phyloP scores from a whole-genome alignment of 2,329 filamentous ascomycete species.

The Apiospora pterosperma region DNA sequence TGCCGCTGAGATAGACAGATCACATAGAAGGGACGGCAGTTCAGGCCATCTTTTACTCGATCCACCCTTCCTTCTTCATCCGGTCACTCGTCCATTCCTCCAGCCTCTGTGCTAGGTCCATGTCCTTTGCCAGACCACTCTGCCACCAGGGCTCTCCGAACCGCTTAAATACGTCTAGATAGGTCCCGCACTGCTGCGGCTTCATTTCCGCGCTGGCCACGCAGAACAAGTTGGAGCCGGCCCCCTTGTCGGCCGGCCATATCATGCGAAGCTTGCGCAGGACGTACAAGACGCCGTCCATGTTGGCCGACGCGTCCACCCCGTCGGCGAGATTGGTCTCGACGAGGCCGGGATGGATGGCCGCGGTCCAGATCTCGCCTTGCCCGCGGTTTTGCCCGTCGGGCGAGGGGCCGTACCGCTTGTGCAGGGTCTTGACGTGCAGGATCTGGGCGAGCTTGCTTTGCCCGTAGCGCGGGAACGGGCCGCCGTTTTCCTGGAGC shows the following conservation, averaged over 20 bases:
- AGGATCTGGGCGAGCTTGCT: slow-evolving; percentile 43
- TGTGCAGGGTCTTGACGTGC: slow-evolving; percentile 32
- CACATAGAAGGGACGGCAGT: too few species aligned
- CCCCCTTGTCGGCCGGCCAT: slow-evolving; percentile 27
- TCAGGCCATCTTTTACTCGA: too few species aligned
- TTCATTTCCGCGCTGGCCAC: slow-evolving; percentile 33
- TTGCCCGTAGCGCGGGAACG: slow-evolving; percentile 38
- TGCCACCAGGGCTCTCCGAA: slow-evolving; percentile 29
- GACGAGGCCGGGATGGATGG: slow-evolving; percentile 37
- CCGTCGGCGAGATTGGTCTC: slow-evolving; percentile 24
- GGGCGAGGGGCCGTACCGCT: slow-evolving; percentile 29
- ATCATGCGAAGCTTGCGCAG: slow-evolving; percentile 18
- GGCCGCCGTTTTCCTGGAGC: slow-evolving; percentile 14
- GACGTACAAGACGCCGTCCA: slow-evolving; percentile 10
- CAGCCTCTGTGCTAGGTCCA: slow-evolving; percentile 28
- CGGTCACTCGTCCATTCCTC: slow-evolving; percentile 28
- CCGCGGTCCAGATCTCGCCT: slow-evolving; percentile 34
- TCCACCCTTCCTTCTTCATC: slow-evolving; percentile 29
- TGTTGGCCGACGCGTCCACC: slow-evolving; percentile 9
- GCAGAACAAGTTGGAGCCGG: slow-evolving; percentile 32
- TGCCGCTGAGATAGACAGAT: too few species aligned
- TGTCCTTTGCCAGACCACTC: slow-evolving; percentile 30
- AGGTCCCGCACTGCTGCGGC: slow-evolving; percentile 31
- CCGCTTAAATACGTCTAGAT: slow-evolving; percentile 26
- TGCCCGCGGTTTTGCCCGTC: slow-evolving; percentile 19